These are phyloP conservation scores for Microcyclospora pomicola DNA, from an alignment of 2,329 filamentous ascomycete species.

Conservation along the genomic window DNA sequence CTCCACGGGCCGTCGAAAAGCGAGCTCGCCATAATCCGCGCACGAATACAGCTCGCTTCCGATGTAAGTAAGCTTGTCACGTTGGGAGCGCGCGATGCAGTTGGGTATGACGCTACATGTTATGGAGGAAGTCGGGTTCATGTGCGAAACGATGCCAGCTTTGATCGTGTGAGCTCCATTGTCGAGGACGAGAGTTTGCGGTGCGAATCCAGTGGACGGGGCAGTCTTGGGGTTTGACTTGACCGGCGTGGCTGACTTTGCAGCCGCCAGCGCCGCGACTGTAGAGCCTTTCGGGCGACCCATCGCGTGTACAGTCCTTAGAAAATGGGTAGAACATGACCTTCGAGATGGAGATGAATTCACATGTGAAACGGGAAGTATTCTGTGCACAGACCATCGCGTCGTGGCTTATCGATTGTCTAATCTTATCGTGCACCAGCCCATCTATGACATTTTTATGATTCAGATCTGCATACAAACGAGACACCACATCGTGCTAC, in stretches of 20 bases:
- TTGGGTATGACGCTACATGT: slow-evolving; percentile 68
- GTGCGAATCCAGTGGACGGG: slow-evolving; percentile 3
- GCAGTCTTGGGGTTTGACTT: slow-evolving; percentile 6
- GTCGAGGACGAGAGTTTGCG: slow-evolving; percentile 67
- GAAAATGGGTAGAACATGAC: too few species aligned
- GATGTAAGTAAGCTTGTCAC: slow-evolving; percentile 65
- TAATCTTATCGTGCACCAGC: too few species aligned
- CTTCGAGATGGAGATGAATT: too few species aligned
- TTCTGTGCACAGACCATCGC: too few species aligned
- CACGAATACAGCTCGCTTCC: slow-evolving; percentile 64
- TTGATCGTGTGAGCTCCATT: slow-evolving; percentile 90
- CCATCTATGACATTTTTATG: too few species aligned
- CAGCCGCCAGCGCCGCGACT: too few species aligned
- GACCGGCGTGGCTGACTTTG: too few species aligned
- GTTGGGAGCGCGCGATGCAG: slow-evolving; percentile 65
- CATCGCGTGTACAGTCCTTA: too few species aligned
- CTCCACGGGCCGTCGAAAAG: slow-evolving; percentile 79
- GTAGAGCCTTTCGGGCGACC: too few species aligned
- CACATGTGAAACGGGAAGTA: too few species aligned
- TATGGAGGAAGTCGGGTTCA: slow-evolving; percentile 24
- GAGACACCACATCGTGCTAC: too few species aligned
- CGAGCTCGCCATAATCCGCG: slow-evolving; percentile 77
- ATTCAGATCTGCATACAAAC: background rate
- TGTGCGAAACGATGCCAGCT: slow-evolving; percentile 48
- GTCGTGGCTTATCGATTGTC: too few species aligned